phyloP scores from a whole-genome alignment of 2,329 filamentous ascomycete genomes.

The Tolypocladium paradoxum region DNA sequence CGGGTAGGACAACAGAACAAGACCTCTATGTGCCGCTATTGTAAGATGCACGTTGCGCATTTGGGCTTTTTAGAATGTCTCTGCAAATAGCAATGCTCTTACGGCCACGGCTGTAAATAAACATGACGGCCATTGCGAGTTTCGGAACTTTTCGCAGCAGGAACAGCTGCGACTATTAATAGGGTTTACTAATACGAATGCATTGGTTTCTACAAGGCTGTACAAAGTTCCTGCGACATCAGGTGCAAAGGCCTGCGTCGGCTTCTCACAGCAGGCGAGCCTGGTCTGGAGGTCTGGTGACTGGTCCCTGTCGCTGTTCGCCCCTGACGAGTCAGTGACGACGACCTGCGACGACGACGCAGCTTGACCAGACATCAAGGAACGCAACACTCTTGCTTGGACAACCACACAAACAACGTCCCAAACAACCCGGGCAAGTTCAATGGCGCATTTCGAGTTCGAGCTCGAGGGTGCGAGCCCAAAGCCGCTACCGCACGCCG shows the following conservation, averaged over 20 bases:
- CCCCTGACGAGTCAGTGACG: not conserved
- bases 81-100: too few relatives aligned
- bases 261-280: not conserved
- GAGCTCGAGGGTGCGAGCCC: not conserved
- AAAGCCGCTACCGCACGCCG: not conserved
- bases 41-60: too few relatives aligned
- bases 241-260: not conserved
- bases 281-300: too few relatives aligned
- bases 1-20: too few relatives aligned
- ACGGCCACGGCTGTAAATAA: not conserved
- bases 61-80: too few relatives aligned
- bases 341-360: not conserved
- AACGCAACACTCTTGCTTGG: not conserved
- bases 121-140: not conserved
- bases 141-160: not conserved
- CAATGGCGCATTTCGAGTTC: not conserved
- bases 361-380: not conserved
- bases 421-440: not conserved
- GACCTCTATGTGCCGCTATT: too few relatives aligned
- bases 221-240: not conserved
- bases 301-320: not conserved
- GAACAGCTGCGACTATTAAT: too few relatives aligned
- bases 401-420: not conserved
- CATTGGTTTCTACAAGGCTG: not conserved
- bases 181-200: too few relatives aligned